Evolutionary conservation across 441 rosid genomes (phyloP).

Genomic region (Populus hybrid): DNA sequence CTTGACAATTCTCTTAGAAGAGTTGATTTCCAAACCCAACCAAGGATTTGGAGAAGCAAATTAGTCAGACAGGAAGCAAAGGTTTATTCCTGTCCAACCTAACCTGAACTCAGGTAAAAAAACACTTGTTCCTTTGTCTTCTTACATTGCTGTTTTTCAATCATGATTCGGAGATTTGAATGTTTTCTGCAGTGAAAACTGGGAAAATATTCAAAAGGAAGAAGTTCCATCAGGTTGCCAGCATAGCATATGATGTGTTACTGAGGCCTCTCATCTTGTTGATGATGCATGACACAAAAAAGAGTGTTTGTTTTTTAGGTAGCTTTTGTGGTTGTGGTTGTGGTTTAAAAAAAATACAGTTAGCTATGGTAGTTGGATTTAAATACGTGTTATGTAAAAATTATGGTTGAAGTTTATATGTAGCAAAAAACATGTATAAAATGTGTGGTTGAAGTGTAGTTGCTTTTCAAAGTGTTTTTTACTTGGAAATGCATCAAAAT

Average conservation of each 20-base stretch:
- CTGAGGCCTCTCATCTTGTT: neutral
- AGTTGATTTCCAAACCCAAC: neutral
- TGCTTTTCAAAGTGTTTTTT: too few species aligned
- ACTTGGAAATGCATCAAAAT: too few species aligned
- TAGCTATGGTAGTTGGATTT: too few species aligned
- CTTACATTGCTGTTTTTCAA: neutral
- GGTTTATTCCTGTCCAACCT: neutral
- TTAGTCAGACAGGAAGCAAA: neutral
- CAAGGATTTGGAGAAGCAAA: neutral
- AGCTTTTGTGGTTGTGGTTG: too few species aligned
- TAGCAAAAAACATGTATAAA: too few species aligned
- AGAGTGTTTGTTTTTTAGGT: too few species aligned
- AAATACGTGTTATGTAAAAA: too few species aligned
- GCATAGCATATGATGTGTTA: neutral
- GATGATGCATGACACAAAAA: neutral
- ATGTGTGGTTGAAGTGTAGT: too few species aligned
- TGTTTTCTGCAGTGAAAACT: neutral
- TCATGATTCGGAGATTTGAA: neutral
- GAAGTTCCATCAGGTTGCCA: neutral
- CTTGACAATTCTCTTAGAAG: neutral
- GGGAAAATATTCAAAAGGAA: neutral
- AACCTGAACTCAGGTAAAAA: neutral
- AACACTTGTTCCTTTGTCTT: neutral
- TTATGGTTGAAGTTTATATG: too few species aligned
- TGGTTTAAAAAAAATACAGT: too few species aligned